Conservation (phyloP, 1,284 basidiomycete species). For the Leccinum cinnamomeum region DNA sequence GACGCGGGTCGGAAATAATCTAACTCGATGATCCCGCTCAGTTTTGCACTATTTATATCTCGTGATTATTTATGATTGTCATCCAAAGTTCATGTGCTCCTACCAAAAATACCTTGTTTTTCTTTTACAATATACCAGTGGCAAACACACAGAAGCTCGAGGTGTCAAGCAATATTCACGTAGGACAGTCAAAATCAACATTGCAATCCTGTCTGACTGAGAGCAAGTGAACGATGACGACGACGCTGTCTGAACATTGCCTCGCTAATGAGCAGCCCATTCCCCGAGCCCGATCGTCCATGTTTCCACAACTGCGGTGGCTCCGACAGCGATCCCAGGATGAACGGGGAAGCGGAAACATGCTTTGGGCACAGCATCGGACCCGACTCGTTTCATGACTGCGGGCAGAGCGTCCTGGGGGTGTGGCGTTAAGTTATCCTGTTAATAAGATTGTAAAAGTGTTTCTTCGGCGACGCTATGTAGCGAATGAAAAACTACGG, state of each 20-base stretch:
- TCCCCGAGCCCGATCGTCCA: conserved; percentile 4
- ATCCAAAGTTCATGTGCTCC: neutral
- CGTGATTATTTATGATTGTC: neutral
- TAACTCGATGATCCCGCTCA: neutral
- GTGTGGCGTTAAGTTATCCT: neutral
- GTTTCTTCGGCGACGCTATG: conserved; percentile 4
- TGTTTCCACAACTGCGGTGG: conserved; percentile 7
- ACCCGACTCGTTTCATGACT: conserved; percentile 16
- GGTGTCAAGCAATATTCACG: neutral
- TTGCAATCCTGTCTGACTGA: neutral
- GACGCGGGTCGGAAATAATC: conserved; percentile 13
- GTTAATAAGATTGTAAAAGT: neutral
- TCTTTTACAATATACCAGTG: too few species aligned
- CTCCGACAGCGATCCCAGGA: conserved; percentile 7
- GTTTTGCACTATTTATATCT: conserved; percentile 3
- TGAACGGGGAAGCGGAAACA: conserved; percentile 3
- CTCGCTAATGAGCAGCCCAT: conserved; percentile 1
- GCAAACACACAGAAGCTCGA: neutral
- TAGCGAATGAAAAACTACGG: conserved; percentile 20
- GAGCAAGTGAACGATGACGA: neutral
- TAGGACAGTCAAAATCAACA: neutral
- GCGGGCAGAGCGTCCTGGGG: neutral
- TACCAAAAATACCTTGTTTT: neutral
- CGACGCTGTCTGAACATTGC: conserved; percentile 6
- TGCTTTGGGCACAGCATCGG: conserved; percentile 12